Conservation (phyloP, 2,329 filamentous ascomycete genomes). For the Fusarium sororula region DNA sequence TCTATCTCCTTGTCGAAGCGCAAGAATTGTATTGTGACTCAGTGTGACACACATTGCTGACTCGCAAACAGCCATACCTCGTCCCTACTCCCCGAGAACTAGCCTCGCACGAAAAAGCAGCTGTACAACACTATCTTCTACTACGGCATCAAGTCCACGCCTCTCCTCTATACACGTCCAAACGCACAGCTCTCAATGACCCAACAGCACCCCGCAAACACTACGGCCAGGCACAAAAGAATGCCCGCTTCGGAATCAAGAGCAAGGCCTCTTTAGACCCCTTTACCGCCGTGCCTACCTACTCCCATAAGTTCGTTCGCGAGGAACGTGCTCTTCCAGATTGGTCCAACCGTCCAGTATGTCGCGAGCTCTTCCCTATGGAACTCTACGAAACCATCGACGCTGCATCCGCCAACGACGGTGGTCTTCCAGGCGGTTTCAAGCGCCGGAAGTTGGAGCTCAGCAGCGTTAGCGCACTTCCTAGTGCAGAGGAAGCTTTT, state of each 20-base stretch:
- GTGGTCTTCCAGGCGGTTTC: constrained; percentile 47
- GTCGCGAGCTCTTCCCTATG: constrained; percentile 62
- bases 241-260: constrained; percentile 63
- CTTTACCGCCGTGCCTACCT: constrained; percentile 67
- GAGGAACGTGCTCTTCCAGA: constrained; percentile 64
- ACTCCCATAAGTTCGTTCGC: constrained; percentile 63
- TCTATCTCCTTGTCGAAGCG: background rate
- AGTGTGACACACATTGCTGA: constrained; percentile 9
- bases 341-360: constrained; percentile 60
- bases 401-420: constrained; percentile 48
- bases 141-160: constrained; percentile 66
- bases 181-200: constrained; percentile 54
- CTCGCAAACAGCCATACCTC: constrained; percentile 55
- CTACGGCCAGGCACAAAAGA: constrained; percentile 68
- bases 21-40: background rate
- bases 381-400: constrained; percentile 66
- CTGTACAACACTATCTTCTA: constrained; percentile 62
- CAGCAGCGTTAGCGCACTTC: constrained; percentile 57
- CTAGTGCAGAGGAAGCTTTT: constrained; percentile 62
- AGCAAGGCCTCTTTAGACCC: constrained; percentile 66
- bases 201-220: constrained; percentile 51
- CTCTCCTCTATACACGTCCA: constrained; percentile 65
- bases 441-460: constrained; percentile 57
- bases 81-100: constrained; percentile 58
- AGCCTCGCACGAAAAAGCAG: constrained; percentile 54